Conservation (phyloP, 176 grass and related monocot genomes). For the Carex pumila region DNA sequence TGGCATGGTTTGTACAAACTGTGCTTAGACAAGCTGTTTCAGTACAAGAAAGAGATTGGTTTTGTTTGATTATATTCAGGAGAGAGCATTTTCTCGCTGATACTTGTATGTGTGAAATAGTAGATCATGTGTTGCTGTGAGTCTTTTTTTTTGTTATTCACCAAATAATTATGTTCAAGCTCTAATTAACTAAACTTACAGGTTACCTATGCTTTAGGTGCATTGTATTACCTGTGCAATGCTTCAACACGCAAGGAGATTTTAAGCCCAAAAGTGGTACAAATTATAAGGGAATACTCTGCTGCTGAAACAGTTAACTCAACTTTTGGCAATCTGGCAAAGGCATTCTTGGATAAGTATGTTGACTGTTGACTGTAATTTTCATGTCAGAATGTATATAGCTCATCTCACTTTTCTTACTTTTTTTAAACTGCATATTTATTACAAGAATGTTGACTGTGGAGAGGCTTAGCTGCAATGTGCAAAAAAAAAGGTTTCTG, state of each 20-base stretch:
- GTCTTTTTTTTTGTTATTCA: neutral
- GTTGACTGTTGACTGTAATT: neutral
- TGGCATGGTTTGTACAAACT: too few species aligned
- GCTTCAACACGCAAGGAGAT: constrained; percentile 12
- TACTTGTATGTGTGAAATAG: neutral
- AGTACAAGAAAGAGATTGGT: neutral
- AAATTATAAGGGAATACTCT: constrained; percentile 7
- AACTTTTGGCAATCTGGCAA: constrained; percentile 17
- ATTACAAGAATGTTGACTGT: neutral
- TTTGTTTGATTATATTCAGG: neutral
- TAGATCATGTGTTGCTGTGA: neutral
- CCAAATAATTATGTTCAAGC: neutral
- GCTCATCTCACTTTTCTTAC: neutral
- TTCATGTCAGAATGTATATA: neutral
- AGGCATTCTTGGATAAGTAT: constrained; percentile 21
- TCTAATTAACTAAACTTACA: constrained; percentile 10
- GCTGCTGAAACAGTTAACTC: neutral
- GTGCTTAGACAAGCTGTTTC: neutral
- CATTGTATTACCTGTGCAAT: constrained; percentile 64
- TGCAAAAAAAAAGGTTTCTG: neutral
- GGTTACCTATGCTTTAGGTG: constrained; percentile 79
- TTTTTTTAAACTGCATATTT: neutral
- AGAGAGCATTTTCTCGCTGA: neutral
- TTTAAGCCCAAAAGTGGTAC: neutral
- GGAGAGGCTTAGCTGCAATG: neutral